Conservation (phyloP, 1,284 basidiomycete species). For the Calocybe gambosa region DNA sequence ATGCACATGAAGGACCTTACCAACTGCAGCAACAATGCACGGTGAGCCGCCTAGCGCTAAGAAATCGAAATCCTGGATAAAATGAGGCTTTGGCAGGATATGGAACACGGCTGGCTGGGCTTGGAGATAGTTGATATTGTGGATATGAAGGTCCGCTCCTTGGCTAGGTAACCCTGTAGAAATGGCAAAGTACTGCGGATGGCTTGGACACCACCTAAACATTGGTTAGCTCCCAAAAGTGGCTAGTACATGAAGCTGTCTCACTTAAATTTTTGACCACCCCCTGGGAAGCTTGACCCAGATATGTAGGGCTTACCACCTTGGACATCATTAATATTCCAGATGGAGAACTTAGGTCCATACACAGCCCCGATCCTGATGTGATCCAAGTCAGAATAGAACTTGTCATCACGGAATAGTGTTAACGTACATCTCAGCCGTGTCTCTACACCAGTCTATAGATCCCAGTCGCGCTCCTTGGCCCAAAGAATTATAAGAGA, state of each 20-base stretch:
- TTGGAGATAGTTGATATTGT: slow-evolving; percentile 57
- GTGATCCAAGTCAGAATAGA: slow-evolving; percentile 2
- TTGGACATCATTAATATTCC: slow-evolving; percentile 64
- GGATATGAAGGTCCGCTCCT: slow-evolving; percentile 64
- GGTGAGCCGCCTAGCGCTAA: slow-evolving; percentile 50
- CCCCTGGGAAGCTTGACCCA: slow-evolving; percentile 59
- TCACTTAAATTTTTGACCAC: slow-evolving; percentile 63
- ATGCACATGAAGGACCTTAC: slow-evolving; percentile 46
- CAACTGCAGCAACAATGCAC: slow-evolving; percentile 60
- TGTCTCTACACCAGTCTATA: slow-evolving; percentile 63
- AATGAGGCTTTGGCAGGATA: slow-evolving; percentile 54
- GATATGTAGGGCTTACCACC: slow-evolving; percentile 64
- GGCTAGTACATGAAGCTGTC: slow-evolving; percentile 8
- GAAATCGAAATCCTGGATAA: slow-evolving; percentile 72
- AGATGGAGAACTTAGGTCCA: slow-evolving; percentile 61
- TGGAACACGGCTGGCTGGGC: slow-evolving; percentile 55
- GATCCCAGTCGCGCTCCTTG: slow-evolving; percentile 44
- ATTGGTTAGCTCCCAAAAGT: not conserved
- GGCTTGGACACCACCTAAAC: slow-evolving; percentile 68
- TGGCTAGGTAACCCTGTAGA: slow-evolving; percentile 49
- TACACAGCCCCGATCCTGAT: slow-evolving; percentile 67
- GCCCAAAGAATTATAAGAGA: slow-evolving; percentile 48
- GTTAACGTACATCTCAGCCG: slow-evolving; percentile 55
- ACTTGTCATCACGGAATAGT: slow-evolving; percentile 3
- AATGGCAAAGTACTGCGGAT: slow-evolving; percentile 69